Conservation (phyloP, 177 flowering plant genomes). For the Vitis hybrid region DNA sequence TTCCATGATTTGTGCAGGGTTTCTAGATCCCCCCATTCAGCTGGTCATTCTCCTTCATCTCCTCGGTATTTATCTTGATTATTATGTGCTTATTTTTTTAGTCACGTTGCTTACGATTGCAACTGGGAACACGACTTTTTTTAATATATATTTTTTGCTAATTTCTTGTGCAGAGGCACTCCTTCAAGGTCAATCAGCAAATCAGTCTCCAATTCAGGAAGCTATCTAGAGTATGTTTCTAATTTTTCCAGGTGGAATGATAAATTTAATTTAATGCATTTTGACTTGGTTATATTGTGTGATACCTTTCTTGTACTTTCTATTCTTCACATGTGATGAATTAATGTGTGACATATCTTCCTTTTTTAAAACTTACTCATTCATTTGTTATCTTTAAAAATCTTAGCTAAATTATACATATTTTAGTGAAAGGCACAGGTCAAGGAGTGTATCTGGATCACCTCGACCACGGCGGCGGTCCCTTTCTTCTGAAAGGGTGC, state of each 20-base stretch:
- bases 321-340: background rate
- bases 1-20: conserved; percentile 31
- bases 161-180: conserved; percentile 29
- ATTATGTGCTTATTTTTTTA: background rate
- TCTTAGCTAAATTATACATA: background rate
- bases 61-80: conserved; percentile 35
- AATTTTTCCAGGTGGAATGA: background rate
- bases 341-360: background rate
- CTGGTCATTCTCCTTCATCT: conserved; percentile 39
- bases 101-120: background rate
- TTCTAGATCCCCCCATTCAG: conserved; percentile 49
- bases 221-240: conserved; percentile 53
- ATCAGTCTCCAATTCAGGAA: conserved; percentile 57
- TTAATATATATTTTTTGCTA: background rate
- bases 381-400: background rate
- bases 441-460: conserved; percentile 70
- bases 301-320: background rate
- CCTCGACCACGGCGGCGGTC: conserved; percentile 51
- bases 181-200: conserved; percentile 51
- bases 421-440: conserved; percentile 43
- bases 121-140: background rate
- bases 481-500: conserved; percentile 42
- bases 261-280: background rate
- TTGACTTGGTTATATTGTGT: background rate
- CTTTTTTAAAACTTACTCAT: background rate